Evolutionary conservation across 2,329 filamentous ascomycete species (phyloP).

Genomic region (Aspergillus ochraceoroseus): DNA sequence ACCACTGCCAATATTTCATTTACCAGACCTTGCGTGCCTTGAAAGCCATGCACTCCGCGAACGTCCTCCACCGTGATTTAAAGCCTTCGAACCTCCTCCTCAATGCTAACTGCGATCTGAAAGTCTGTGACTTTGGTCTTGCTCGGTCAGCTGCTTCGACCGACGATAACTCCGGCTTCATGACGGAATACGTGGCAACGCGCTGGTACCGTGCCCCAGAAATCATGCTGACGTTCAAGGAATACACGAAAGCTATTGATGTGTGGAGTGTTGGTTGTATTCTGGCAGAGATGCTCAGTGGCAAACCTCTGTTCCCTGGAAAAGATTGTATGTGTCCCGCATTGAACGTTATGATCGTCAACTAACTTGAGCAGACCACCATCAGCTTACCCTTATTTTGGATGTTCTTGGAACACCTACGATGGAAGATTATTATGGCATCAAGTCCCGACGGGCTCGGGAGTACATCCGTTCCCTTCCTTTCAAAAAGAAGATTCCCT

Average conservation of each 20-base stretch:
- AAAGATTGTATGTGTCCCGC: conserved; percentile 75
- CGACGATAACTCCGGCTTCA: conserved; percentile 99
- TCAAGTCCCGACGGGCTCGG: conserved; percentile 93
- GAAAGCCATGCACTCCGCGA: conserved; percentile 99
- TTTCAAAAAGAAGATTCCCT: conserved; percentile 99
- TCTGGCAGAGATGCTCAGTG: conserved; percentile 95
- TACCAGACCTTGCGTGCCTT: conserved; percentile 96
- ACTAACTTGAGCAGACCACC: conserved; percentile 64
- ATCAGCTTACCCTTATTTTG: conserved; percentile 93
- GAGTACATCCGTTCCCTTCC: conserved; percentile 98
- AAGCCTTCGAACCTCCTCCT: conserved; percentile 96
- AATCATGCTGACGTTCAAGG: conserved; percentile 99
- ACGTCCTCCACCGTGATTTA: conserved; percentile 92
- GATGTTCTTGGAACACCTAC: conserved; percentile 96
- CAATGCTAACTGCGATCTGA: conserved; percentile 97
- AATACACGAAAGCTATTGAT: conserved; percentile 99
- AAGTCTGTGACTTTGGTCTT: conserved; percentile 97
- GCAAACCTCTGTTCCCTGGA: conserved; percentile 94
- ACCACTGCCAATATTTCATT: conserved; percentile 99
- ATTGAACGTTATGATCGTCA: background rate
- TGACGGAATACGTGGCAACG: conserved; percentile 99
- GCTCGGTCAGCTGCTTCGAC: conserved; percentile 93
- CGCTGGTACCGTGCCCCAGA: conserved; percentile 98
- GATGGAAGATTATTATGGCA: conserved; percentile 99
- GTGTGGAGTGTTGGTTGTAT: conserved; percentile 99